These are phyloP conservation scores for Thielaviopsis cerberus DNA, from an alignment of 2,329 filamentous ascomycete species.

Conservation along the genomic window DNA sequence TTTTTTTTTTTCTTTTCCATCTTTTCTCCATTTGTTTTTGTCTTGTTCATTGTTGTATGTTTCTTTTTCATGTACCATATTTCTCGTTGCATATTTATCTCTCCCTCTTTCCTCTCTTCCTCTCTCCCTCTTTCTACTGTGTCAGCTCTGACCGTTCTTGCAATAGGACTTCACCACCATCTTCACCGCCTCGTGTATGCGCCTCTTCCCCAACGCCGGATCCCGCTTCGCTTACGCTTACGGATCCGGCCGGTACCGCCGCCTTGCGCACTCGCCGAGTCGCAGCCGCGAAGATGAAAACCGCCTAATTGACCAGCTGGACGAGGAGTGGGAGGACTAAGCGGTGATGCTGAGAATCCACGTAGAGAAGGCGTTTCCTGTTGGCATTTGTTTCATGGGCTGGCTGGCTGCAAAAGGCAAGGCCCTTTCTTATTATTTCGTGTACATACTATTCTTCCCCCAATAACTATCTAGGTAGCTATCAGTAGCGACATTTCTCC, in stretches of 20 bases:
- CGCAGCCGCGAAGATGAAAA: constrained; percentile 65
- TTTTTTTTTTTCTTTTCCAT: not conserved
- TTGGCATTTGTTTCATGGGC: not conserved
- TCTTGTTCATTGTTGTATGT: no score
- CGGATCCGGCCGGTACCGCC: constrained; percentile 40
- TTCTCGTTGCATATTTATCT: constrained; percentile 11
- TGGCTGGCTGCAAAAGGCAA: not conserved
- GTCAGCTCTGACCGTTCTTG: no score
- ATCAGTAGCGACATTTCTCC: not conserved
- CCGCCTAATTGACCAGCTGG: constrained; percentile 79
- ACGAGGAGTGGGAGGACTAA: constrained; percentile 89
- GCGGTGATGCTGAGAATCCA: not conserved
- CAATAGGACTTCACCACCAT: constrained; percentile 47
- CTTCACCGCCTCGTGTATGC: constrained; percentile 48
- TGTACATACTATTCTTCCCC: not conserved
- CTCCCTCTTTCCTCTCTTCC: constrained; percentile 9
- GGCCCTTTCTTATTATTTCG: not conserved
- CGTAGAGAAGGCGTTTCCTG: not conserved
- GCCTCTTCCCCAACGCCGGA: constrained; percentile 35
- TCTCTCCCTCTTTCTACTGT: no score
- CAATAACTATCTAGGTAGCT: not conserved
- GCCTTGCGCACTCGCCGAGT: constrained; percentile 37
- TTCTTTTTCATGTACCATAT: no score
- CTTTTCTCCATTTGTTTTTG: not conserved
- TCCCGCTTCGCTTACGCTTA: constrained; percentile 17